Evolutionary conservation across 2,329 filamentous ascomycete genomes (phyloP).

Genomic region (Ophiostoma triangulosporum): DNA sequence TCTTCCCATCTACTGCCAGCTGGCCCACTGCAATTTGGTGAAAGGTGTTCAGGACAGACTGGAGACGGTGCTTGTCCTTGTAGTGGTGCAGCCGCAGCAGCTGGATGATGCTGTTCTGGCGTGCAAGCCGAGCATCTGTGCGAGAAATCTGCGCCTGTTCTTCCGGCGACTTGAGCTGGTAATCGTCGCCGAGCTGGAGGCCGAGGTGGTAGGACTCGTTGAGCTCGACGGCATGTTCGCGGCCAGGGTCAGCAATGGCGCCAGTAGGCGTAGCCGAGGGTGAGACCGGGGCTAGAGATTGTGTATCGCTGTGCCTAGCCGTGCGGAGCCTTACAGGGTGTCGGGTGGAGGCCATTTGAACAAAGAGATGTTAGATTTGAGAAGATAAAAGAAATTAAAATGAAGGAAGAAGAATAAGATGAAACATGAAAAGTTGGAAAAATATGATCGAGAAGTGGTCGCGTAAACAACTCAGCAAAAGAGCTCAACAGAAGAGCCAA

Average conservation of each 20-base stretch:
- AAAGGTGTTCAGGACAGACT: neutral
- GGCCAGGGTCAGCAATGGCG: conserved; percentile 6
- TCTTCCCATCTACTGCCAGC: neutral
- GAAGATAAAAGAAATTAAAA: no score
- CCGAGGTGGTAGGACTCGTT: conserved; percentile 19
- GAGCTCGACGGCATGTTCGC: conserved; percentile 14
- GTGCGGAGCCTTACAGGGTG: neutral
- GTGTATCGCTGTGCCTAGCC: neutral
- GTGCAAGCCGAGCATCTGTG: conserved; percentile 10
- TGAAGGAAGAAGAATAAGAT: no score
- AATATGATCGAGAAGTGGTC: no score
- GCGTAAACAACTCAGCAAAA: no score
- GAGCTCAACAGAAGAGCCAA: no score
- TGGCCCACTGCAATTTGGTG: neutral
- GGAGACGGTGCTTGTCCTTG: neutral
- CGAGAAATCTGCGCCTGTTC: conserved; percentile 12
- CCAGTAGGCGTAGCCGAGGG: neutral
- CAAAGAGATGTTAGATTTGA: no score
- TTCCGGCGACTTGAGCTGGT: conserved; percentile 11
- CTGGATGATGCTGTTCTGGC: conserved; percentile 15
- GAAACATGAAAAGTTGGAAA: no score
- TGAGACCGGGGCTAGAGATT: neutral
- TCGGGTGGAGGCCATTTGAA: neutral
- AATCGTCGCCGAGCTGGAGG: conserved; percentile 14
- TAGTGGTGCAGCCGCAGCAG: conserved; percentile 16